Evolutionary conservation across 2,329 filamentous ascomycete species (phyloP), one percentile per base, ranked within the genome.

Genomic region (Colletotrichum tabaci): DNA sequence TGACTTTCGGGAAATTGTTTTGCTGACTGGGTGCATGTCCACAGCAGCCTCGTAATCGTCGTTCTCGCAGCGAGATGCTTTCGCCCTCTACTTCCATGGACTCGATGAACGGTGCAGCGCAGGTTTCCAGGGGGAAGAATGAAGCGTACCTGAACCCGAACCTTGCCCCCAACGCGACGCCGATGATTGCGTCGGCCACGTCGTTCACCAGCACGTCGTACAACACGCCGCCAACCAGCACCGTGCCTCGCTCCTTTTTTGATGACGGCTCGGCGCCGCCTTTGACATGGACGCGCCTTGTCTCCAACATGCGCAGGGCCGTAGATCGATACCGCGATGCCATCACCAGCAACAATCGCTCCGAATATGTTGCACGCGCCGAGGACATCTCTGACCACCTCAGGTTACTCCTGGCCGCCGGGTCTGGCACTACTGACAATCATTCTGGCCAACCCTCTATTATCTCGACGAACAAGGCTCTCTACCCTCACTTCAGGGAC

Each of bases 391-490:
- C 96, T 6, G 96, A 99, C 80, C 96, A 99, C 80, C 86, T 99
- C 67, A 93, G 96, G 66, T 87, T 98, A 74, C 89, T 99, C 9
- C 90, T 99, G n/a, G 95, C 95, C 40, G 96, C 96, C 66, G 96
- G 95, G 10, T 99, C 96, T 44, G 95, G 96, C 66, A 99, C 96
- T 2, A 99, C 96, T 0, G 96, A 99, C 82, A 99, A 99, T 79
- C 96, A 99, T 81, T 98, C 96, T 23, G 96, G 96, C 52, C 97
- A 98, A 76, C 96, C 96, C 5, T 98, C 96, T n/a, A 98, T 99
- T 77, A 99, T 99, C 72, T 98, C 95, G 8, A 97, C 94, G 6
- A 99, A 99, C 86, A 98, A 98, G 81, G 94, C 95, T 0, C 86
- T 99, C 18, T 98, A 98, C 79, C 96, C 96, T 30, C 95, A 98